Evolutionary conservation across 2,329 filamentous ascomycete species (phyloP).

Genomic region (Raffaelea albimanens): DNA sequence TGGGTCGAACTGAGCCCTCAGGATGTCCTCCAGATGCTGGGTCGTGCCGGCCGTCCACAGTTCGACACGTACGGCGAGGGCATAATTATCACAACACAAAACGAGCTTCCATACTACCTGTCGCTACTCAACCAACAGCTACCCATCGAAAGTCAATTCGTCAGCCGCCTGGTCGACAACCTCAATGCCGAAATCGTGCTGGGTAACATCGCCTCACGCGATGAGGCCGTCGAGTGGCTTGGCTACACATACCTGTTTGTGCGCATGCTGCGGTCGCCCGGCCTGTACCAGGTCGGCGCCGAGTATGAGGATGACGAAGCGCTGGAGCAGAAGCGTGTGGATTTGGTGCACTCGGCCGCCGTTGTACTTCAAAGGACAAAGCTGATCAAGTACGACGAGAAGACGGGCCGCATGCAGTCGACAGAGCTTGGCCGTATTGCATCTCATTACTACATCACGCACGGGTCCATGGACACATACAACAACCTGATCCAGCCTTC

Average conservation of each 20-base stretch:
- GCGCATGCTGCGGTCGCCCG: conserved; percentile 91
- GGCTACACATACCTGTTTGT: conserved; percentile 98
- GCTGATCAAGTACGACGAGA: conserved; percentile 91
- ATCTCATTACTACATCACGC: conserved; percentile 96
- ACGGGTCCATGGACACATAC: conserved; percentile 94
- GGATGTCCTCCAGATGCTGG: conserved; percentile 97
- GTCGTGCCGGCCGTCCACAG: conserved; percentile 90
- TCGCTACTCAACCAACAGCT: conserved; percentile 94
- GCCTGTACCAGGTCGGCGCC: conserved; percentile 87
- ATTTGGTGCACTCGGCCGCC: conserved; percentile 90
- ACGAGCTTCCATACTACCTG: conserved; percentile 93
- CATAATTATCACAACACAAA: conserved; percentile 95
- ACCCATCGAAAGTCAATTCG: conserved; percentile 93
- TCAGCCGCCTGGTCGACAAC: conserved; percentile 88
- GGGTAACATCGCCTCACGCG: conserved; percentile 81
- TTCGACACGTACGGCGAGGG: conserved; percentile 97
- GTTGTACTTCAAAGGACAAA: conserved; percentile 77
- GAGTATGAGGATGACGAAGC: conserved; percentile 91
- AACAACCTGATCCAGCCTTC: conserved; percentile 90
- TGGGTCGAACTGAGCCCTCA: conserved; percentile 98
- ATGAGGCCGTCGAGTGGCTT: conserved; percentile 98
- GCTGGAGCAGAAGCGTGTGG: conserved; percentile 93
- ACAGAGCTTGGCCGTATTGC: conserved; percentile 93
- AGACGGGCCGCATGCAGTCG: conserved; percentile 75
- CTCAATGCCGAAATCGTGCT: conserved; percentile 94